Evolutionary conservation across 1,284 basidiomycete genomes (phyloP).

Genomic region (Pholiota adiposa): DNA sequence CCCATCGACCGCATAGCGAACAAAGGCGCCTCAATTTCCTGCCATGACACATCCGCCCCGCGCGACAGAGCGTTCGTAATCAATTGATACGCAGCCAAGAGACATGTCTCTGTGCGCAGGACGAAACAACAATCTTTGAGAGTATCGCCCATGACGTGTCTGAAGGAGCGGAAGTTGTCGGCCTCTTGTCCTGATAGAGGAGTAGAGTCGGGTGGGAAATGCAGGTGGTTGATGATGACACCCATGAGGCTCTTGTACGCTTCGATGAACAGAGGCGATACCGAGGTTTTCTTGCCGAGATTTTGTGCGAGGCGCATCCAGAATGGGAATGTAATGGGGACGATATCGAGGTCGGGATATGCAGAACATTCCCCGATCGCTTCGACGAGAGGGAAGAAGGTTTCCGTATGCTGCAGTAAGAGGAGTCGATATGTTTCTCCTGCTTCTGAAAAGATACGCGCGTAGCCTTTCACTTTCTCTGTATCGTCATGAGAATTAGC

Average conservation of each 20-base stretch:
- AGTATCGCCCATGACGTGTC: slow-evolving; percentile 99
- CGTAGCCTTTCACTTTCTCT: slow-evolving; percentile 90
- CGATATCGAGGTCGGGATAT: slow-evolving; percentile 94
- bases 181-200: slow-evolving; percentile 82
- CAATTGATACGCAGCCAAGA: slow-evolving; percentile 82
- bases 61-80: slow-evolving; percentile 75
- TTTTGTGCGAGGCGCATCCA: slow-evolving; percentile 93
- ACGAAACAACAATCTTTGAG: slow-evolving; percentile 99
- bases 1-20: slow-evolving; percentile 99
- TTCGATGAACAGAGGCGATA: slow-evolving; percentile 74
- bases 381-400: slow-evolving; percentile 93
- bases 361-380: slow-evolving; percentile 95
- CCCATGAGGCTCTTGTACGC: slow-evolving; percentile 86
- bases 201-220: slow-evolving; percentile 81
- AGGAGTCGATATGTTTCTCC: slow-evolving; percentile 94
- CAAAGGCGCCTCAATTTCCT: slow-evolving; percentile 96
- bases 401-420: slow-evolving; percentile 87
- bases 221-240: slow-evolving; percentile 90
- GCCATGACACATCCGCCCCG: slow-evolving; percentile 75
- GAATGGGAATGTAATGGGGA: slow-evolving; percentile 97
- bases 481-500: slow-evolving; percentile 72
- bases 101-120: slow-evolving; percentile 85
- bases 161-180: slow-evolving; percentile 93
- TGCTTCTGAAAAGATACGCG: slow-evolving; percentile 93
- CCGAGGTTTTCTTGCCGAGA: slow-evolving; percentile 74